Base-by-base conservation (phyloP, 176 grass and related monocot genomes). In the Phoenix roebelenii region DNA sequence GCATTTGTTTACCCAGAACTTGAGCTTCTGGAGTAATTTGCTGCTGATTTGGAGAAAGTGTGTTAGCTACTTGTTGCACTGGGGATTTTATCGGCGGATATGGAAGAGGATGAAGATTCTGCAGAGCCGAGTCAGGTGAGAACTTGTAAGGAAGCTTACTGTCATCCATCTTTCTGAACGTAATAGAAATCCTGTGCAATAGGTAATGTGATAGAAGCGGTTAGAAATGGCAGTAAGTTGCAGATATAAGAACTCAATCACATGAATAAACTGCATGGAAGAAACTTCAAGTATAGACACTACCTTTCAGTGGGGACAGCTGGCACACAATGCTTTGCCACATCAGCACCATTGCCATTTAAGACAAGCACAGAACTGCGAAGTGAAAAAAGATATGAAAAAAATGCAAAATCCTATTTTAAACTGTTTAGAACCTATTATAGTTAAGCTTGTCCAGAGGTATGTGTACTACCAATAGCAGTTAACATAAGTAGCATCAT, bases 321-420 rank as follows among this genome's bases (percentile, higher is more conserved):
- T 1, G 83, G 83, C 0, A 92, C 73, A 35, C 83, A 92, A 68
- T 92, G 88, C 60, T 86, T 86, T 9, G 83, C 83, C 3, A 83
- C 61, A 18, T 86, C 79, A n/a, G 83, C 83, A 4, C 73, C 83
- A 51, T 83, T 86, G 9, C 83, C 83, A 0, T 4, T 51, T 4
- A 92, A 67, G 68, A 92, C 64, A 32, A 92, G 83, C 4, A 86
- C 83, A 1, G 83, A 92, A 0, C 80, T 83, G 73, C 51, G n/a
- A 70, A 61, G 18, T 18, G 58, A 49, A 2, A 49, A 64, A 15
- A 63, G 18, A 44, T 32, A 15, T 53, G 30, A 57, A 0, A 48
- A 44, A 20, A 70, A 50, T 23, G 44, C 16, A 30, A 3, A 49
- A 3, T 5, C 14, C 7, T 14, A 44, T 44, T 44, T 44, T 44